phyloP scores from a whole-genome alignment of 805 yeast species.

The Lipomyces starkeyi region DNA sequence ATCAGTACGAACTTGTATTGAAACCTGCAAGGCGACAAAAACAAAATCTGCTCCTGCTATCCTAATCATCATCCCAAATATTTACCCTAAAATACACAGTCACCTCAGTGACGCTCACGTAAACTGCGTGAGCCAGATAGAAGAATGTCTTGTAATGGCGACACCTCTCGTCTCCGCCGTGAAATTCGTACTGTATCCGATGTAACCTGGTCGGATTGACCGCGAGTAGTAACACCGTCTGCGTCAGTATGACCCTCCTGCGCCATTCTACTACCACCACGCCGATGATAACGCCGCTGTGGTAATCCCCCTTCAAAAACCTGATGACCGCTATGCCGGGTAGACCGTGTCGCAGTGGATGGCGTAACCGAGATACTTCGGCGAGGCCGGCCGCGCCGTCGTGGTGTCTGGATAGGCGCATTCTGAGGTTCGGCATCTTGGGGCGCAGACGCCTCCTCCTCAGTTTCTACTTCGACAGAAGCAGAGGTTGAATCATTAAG shows the following conservation, averaged over 20 bases:
- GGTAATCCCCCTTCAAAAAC: neutral
- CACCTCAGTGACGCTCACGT: neutral
- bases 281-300: neutral
- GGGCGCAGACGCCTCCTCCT: neutral
- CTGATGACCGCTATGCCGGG: neutral
- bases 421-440: neutral
- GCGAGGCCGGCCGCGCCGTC: neutral
- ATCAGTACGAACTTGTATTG: neutral
- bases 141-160: neutral
- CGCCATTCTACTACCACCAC: neutral
- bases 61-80: neutral
- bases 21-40: neutral
- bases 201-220: neutral
- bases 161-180: neutral
- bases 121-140: neutral
- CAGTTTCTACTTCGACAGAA: neutral
- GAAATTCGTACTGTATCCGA: neutral
- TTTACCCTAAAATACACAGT: neutral
- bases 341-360: neutral
- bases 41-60: neutral
- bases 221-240: neutral
- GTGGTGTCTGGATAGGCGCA: neutral
- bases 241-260: neutral
- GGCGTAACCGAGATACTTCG: neutral
- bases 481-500: neutral